Evolutionary conservation across 2,329 filamentous ascomycete genomes (phyloP).

Genomic region (Rhinocladiella similis): DNA sequence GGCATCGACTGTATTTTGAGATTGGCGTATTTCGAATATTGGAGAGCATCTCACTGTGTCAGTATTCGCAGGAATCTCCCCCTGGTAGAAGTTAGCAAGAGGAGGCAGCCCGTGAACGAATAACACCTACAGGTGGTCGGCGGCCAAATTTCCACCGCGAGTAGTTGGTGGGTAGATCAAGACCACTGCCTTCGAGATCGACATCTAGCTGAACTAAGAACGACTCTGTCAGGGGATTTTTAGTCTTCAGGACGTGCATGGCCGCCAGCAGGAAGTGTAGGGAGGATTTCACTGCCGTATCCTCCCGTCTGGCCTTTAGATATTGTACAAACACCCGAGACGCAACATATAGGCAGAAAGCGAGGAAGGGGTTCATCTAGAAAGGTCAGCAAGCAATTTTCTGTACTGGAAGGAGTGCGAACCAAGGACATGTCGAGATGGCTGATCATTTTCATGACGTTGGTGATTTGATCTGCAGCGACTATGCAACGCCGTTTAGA

Average conservation of each 20-base stretch:
- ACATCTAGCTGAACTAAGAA: constrained; percentile 92
- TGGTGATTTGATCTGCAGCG: constrained; percentile 89
- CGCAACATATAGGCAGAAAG: constrained; percentile 94
- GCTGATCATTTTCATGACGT: constrained; percentile 92
- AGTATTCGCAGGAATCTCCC: constrained; percentile 26
- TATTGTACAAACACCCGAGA: constrained; percentile 95
- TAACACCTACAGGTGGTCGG: constrained; percentile 16
- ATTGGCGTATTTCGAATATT: constrained; percentile 28
- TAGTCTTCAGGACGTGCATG: constrained; percentile 83
- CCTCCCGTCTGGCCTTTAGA: constrained; percentile 87
- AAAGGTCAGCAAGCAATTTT: neutral
- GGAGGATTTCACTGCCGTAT: constrained; percentile 73
- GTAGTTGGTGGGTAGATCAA: constrained; percentile 31
- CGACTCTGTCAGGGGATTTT: constrained; percentile 89
- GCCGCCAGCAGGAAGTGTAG: constrained; percentile 87
- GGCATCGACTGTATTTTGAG: constrained; percentile 7
- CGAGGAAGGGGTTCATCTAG: constrained; percentile 93
- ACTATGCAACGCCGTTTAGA: constrained; percentile 93
- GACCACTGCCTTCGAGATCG: constrained; percentile 67
- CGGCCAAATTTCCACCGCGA: constrained; percentile 26
- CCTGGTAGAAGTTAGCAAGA: constrained; percentile 15
- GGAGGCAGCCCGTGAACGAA: neutral
- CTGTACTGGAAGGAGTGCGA: constrained; percentile 42
- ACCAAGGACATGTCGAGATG: constrained; percentile 83
- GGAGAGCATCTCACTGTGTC: constrained; percentile 27